Percentiles rank a stretch among this genome's conserved stretches.
phyloP scores from a whole-genome alignment of 1,139 yeast species.

The Nakaseomyces kungkrabaensis region DNA sequence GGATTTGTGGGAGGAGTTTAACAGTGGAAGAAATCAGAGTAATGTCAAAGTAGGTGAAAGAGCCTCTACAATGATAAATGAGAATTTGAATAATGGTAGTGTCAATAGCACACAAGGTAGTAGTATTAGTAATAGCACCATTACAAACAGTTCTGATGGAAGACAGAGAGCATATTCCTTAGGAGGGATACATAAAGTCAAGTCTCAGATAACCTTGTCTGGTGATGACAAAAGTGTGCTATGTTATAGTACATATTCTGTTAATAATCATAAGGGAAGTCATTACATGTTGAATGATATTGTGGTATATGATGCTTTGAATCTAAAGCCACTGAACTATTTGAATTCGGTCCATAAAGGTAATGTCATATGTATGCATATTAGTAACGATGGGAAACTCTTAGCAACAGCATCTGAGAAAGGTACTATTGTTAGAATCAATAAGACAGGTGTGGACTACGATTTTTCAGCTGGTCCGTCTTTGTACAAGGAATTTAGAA shows the following conservation, averaged over 20 bases:
- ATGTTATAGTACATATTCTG: conserved; percentile 22
- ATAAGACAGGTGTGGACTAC: conserved; percentile 29
- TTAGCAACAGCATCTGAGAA: conserved; percentile 63
- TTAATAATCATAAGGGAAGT: conserved; percentile 13
- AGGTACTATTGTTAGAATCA: conserved; percentile 62
- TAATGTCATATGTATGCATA: conserved; percentile 20
- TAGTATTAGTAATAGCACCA: not conserved
- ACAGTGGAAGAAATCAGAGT: conserved; percentile 1
- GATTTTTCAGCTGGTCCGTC: conserved; percentile 20
- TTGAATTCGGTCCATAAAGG: conserved; percentile 34
- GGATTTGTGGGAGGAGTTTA: conserved; percentile 28
- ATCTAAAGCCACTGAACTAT: conserved; percentile 44
- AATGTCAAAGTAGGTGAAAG: conserved; percentile 2
- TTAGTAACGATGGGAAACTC: conserved; percentile 41
- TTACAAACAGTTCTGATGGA: not conserved
- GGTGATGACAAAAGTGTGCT: conserved; percentile 26
- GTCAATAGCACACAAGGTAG: not conserved
- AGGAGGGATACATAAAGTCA: conserved; percentile 9
- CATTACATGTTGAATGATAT: conserved; percentile 20
- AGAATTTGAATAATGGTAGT: not conserved
- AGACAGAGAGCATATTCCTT: conserved; percentile 9
- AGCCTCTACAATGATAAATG: conserved; percentile 2
- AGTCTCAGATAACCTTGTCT: conserved; percentile 20
- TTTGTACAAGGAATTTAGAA: conserved; percentile 44
- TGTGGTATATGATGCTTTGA: conserved; percentile 49